Base-by-base conservation (phyloP, 805 yeast genomes). In the Barnettozyma californica region DNA sequence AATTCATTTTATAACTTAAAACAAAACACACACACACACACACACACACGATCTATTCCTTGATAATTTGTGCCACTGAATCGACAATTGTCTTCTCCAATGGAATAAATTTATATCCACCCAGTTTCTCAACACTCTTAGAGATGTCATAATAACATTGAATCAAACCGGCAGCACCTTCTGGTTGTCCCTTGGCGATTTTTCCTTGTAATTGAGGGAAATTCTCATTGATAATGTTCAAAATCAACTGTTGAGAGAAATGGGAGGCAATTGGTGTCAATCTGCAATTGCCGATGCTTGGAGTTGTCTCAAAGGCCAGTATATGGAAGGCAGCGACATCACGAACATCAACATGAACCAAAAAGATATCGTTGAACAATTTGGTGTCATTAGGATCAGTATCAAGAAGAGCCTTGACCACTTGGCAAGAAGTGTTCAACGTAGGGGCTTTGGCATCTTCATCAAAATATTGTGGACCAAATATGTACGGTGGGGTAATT, bases 391-490 rank as follows among this genome's bases (percentile, higher is more conserved):
- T 51, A 40, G 70, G 52, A 7, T 56, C 48, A 6, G 58, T 45
- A 41, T 64, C 58, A 29, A 66, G 39, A 49, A 68, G 53, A 49
- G 50, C 37, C 50, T 58, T 67, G 55, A 68, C 52, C 52, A 62
- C n/a, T 57, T 63, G 62, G 47, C 69, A 64, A 16, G 76, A 70
- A 7, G 71, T 66, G 54, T 73, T 73, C 48, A 71, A 54, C 8
- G 56, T 56, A 14, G 61, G 58, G 5, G 64, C 63, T 40, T 68
- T 61, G 37, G 68, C 61, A 27, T 62, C 62, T 49, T 70, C 68
- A 31, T 78, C 73, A 44, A 75, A 73, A 8, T 68, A 72, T 54
- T 78, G 80, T 7, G 84, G 84, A 5, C 84, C 84, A 54, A 76
- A 76, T 1, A 78, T 80, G 58, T 66, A 75, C 8, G 71, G 70